Evolutionary conservation across 2,329 filamentous ascomycete species (phyloP).

Genomic region (Orbilia blumenaviensis): DNA sequence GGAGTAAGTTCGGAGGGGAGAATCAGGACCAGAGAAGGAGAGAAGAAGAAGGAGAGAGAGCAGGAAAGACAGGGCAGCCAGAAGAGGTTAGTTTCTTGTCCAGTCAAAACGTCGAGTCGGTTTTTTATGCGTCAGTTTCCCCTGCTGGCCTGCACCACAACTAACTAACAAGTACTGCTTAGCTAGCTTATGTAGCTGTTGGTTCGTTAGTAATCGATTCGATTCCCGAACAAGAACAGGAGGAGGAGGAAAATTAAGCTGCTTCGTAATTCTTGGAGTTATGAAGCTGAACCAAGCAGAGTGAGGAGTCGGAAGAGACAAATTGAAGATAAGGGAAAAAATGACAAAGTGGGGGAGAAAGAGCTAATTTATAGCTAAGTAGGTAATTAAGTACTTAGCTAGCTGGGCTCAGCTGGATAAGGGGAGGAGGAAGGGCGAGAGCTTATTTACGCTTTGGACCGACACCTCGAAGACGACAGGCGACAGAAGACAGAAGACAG

Average conservation of each 20-base stretch:
- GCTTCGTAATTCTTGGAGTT: too few species aligned
- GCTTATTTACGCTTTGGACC: constrained; percentile 17
- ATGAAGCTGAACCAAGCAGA: too few species aligned
- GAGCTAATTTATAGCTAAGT: constrained; percentile 36
- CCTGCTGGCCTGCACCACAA: not conserved
- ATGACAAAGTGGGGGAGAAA: not conserved
- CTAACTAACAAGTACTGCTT: not conserved
- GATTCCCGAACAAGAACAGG: too few species aligned
- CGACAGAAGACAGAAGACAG: not conserved
- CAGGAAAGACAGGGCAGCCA: too few species aligned
- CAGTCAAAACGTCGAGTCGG: not conserved
- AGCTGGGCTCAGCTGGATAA: too few species aligned
- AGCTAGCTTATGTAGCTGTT: too few species aligned
- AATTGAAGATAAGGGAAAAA: not conserved
- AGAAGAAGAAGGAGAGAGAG: constrained; percentile 3
- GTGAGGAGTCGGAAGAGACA: not conserved
- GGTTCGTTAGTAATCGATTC: too few species aligned
- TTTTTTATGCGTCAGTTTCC: constrained; percentile 6
- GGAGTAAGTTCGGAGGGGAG: not conserved
- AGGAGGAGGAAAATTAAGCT: not conserved
- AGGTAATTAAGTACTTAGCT: too few species aligned
- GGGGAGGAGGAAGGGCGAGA: not conserved
- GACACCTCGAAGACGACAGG: not conserved
- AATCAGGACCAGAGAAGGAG: too few species aligned
- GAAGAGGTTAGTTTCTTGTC: not conserved